Base-by-base conservation (phyloP, 2,329 filamentous ascomycete genomes). In the Westerdykella sp. region DNA sequence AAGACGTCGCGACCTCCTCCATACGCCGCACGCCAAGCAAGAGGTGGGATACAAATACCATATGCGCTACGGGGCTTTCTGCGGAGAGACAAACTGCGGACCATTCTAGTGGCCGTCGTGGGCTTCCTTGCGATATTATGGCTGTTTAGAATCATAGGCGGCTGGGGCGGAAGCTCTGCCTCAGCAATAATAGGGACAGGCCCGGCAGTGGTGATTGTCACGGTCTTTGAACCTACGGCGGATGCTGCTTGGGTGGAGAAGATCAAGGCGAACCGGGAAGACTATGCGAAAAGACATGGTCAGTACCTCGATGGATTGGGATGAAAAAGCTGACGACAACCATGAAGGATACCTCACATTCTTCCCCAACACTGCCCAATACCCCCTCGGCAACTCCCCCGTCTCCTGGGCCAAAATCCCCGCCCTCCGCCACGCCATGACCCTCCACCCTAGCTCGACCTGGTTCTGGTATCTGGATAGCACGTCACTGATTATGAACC, bases 401-500 rank as follows among this genome's bases (percentile, higher is more conserved):
- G 40, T 65, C 42, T 81, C 81, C 37, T 94, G 87, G 86, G 75
- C 86, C 34, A 81, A 85, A 56, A 78, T 97, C 41, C 87, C 91
- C 47, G 87, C 91, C 6, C 75, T 94, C 62, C 85, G 93, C 47
- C 91, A 98, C 66, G 91, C 91, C 38, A 81, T 97, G 69, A 82
- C 87, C 6, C 76, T 82, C 37, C 83, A 84, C 61, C 87, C 90
- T 5, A 78, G 88, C 54, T 82, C 80, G 48, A 81, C 78, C 39
- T 95, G 83, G 65, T 78, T 97, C 63, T 97, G 91, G 84, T 88
- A 84, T 62, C 80, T 98, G 13, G 87, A 91, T 47, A 79, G 87
- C 55, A 81, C 93, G 57, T 80, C 88, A 7, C 76, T 95, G 53
- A 93, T 98, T 62, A 95, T 95, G 86, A 85, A 93, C 63, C 83